Percentiles rank a stretch among this genome's conserved stretches.
phyloP scores from a whole-genome alignment of 2,329 filamentous ascomycete genomes.

The Claviceps monticola region DNA sequence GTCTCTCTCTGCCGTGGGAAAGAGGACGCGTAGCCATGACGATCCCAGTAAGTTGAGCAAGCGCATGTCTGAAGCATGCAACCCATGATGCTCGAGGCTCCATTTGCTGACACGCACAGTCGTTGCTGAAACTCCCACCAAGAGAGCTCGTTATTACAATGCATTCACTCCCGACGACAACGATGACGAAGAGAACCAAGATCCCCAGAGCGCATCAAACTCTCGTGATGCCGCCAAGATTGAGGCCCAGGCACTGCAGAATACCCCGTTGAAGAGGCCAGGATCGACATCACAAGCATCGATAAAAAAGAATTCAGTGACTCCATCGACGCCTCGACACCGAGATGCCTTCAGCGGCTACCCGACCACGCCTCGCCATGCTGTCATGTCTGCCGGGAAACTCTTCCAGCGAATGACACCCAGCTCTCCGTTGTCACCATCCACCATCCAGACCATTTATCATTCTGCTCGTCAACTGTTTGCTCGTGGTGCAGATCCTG shows the following conservation, averaged over 20 bases:
- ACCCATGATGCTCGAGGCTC: not conserved
- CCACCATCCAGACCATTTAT: slow-evolving; percentile 62
- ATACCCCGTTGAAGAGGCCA: slow-evolving; percentile 14
- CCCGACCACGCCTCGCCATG: slow-evolving; percentile 70
- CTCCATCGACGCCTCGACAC: slow-evolving; percentile 62
- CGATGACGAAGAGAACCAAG: slow-evolving; percentile 50
- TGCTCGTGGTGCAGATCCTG: slow-evolving; percentile 60
- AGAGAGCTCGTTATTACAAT: slow-evolving; percentile 32
- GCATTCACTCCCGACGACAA: slow-evolving; percentile 33
- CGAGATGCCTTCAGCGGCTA: slow-evolving; percentile 62
- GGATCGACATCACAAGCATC: slow-evolving; percentile 17
- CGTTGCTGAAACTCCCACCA: slow-evolving; percentile 23
- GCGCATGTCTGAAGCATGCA: not conserved
- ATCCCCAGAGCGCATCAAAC: slow-evolving; percentile 19
- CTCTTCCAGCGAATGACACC: slow-evolving; percentile 68
- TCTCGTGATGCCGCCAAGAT: slow-evolving; percentile 24
- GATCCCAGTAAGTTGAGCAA: slow-evolving; percentile 16
- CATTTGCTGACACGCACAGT: slow-evolving; percentile 9
- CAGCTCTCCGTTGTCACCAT: slow-evolving; percentile 58
- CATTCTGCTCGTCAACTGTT: slow-evolving; percentile 81
- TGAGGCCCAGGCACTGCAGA: slow-evolving; percentile 28
- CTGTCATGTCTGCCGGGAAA: slow-evolving; percentile 63
- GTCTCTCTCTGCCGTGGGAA: slow-evolving; percentile 20
- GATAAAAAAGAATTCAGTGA: slow-evolving; percentile 37
- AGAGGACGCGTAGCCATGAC: slow-evolving; percentile 18